Evolutionary conservation across 2,329 filamentous ascomycete genomes (phyloP).

Genomic region (Scedosporium apiospermum): DNA sequence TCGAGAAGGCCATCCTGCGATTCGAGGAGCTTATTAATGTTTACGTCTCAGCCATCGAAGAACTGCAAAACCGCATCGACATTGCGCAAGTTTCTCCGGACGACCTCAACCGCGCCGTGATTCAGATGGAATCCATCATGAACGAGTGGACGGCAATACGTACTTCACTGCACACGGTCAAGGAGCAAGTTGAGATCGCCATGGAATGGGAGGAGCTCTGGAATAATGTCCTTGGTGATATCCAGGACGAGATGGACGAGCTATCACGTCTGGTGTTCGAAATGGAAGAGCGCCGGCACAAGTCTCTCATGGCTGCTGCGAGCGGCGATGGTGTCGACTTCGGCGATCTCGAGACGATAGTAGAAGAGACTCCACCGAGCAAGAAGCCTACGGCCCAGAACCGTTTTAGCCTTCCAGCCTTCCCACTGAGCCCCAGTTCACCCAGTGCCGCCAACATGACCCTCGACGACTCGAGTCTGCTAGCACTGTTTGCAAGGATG

Average conservation of each 20-base stretch:
- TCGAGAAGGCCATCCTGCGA: slow-evolving; percentile 64
- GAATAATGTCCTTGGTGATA: slow-evolving; percentile 87
- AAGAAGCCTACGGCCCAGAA: slow-evolving; percentile 44
- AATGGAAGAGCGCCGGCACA: slow-evolving; percentile 93
- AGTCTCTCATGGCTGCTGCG: slow-evolving; percentile 55
- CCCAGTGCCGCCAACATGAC: slow-evolving; percentile 43
- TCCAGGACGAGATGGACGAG: slow-evolving; percentile 76
- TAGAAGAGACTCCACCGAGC: slow-evolving; percentile 67
- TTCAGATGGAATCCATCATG: slow-evolving; percentile 83
- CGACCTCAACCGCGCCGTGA: slow-evolving; percentile 65
- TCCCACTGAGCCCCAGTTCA: slow-evolving; percentile 55
- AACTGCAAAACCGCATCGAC: slow-evolving; percentile 71
- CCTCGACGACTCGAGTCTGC: slow-evolving; percentile 78
- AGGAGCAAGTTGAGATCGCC: slow-evolving; percentile 86
- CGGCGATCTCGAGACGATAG: slow-evolving; percentile 83
- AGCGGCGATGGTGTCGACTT: slow-evolving; percentile 65
- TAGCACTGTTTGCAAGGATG: slow-evolving; percentile 90
- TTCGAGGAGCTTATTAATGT: slow-evolving; percentile 88
- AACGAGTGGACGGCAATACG: slow-evolving; percentile 79
- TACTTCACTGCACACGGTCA: slow-evolving; percentile 65
- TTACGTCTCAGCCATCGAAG: slow-evolving; percentile 89
- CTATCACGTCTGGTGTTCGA: slow-evolving; percentile 80
- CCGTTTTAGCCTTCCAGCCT: slow-evolving; percentile 58
- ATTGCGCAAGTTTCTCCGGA: slow-evolving; percentile 60
- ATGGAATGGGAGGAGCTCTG: slow-evolving; percentile 99